Percentiles rank a stretch among this genome's conserved stretches.
These are phyloP conservation scores for Coemansia sp. DNA, from an alignment of 192 early-diverging fungal genomes.

Conservation along the genomic window DNA sequence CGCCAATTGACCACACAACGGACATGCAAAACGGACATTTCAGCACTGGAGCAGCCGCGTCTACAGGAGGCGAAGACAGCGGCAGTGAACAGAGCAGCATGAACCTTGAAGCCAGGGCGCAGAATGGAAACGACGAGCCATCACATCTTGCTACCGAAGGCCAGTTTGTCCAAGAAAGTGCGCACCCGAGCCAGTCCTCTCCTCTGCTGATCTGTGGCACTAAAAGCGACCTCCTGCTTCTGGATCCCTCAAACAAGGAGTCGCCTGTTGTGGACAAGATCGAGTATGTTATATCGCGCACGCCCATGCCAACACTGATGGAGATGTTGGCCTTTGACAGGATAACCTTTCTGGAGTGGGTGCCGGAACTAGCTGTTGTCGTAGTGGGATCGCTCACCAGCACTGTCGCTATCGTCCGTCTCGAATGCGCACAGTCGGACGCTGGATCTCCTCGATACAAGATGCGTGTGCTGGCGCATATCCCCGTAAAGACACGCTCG, in stretches of 20 bases:
- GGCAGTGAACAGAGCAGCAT: not conserved
- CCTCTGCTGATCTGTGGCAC: slow-evolving; percentile 43
- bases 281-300: slow-evolving; percentile 14
- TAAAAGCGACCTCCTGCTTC: slow-evolving; percentile 26
- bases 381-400: slow-evolving; percentile 31
- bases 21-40: slow-evolving; percentile 37
- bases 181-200: slow-evolving; percentile 5
- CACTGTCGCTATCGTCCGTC: slow-evolving; percentile 20
- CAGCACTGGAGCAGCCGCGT: not conserved
- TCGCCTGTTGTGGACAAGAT: slow-evolving; percentile 34
- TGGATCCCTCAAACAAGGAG: slow-evolving; percentile 19
- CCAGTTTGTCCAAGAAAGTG: slow-evolving; percentile 5
- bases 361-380: slow-evolving; percentile 37
- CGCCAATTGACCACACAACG: slow-evolving; percentile 9
- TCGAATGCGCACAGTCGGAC: not conserved
- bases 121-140: not conserved
- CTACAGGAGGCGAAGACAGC: slow-evolving; percentile 3
- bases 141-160: not conserved
- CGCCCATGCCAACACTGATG: slow-evolving; percentile 4
- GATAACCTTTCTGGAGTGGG: slow-evolving; percentile 46
- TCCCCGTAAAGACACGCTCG: slow-evolving; percentile 14
- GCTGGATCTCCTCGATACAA: not conserved
- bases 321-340: slow-evolving; percentile 35
- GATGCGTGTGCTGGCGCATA: slow-evolving; percentile 20
- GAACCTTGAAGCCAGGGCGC: not conserved